Percentiles rank a stretch among this genome's conserved stretches.
phyloP scores from a whole-genome alignment of 2,329 filamentous ascomycete species.

The Cladosporium sp. region DNA sequence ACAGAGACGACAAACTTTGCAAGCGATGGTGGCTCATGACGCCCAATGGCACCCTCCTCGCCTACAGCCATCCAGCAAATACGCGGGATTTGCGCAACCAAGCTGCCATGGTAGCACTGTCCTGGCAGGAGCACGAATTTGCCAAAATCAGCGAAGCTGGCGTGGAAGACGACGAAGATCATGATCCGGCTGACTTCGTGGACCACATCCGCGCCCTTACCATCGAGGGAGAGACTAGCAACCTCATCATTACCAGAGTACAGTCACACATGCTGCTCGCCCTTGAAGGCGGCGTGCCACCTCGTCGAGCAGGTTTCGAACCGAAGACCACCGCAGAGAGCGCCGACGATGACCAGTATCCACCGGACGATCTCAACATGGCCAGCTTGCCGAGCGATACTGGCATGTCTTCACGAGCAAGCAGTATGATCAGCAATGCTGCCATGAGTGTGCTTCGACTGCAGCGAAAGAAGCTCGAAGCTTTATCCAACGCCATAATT shows the following conservation, averaged over 20 bases:
- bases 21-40: slow-evolving; percentile 47
- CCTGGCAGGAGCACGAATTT: slow-evolving; percentile 44
- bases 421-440: slow-evolving; percentile 20
- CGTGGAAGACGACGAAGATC: slow-evolving; percentile 16
- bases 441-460: slow-evolving; percentile 41
- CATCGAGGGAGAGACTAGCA: slow-evolving; percentile 43
- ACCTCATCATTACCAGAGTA: slow-evolving; percentile 44
- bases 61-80: slow-evolving; percentile 46
- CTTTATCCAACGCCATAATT: slow-evolving; percentile 41
- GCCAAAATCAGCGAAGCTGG: slow-evolving; percentile 8
- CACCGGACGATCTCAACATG: slow-evolving; percentile 15
- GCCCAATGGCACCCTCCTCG: slow-evolving; percentile 47
- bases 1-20: slow-evolving; percentile 40
- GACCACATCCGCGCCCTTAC: slow-evolving; percentile 40
- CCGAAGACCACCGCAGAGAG: slow-evolving; percentile 44
- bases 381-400: slow-evolving; percentile 10
- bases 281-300: slow-evolving; percentile 45
- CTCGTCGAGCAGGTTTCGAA: slow-evolving; percentile 31
- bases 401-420: slow-evolving; percentile 28
- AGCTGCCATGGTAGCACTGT: slow-evolving; percentile 45
- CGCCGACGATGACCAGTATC: slow-evolving; percentile 34
- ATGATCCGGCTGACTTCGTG: slow-evolving; percentile 17
- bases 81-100: slow-evolving; percentile 47
- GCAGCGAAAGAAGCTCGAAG: slow-evolving; percentile 46
- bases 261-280: slow-evolving; percentile 46